A percentile compares a stretch with the other conserved stretches of the same genome.
These are phyloP conservation scores for Taxillus chinensis DNA, from an alignment of 164 flowering plant species.

Conservation along the genomic window DNA sequence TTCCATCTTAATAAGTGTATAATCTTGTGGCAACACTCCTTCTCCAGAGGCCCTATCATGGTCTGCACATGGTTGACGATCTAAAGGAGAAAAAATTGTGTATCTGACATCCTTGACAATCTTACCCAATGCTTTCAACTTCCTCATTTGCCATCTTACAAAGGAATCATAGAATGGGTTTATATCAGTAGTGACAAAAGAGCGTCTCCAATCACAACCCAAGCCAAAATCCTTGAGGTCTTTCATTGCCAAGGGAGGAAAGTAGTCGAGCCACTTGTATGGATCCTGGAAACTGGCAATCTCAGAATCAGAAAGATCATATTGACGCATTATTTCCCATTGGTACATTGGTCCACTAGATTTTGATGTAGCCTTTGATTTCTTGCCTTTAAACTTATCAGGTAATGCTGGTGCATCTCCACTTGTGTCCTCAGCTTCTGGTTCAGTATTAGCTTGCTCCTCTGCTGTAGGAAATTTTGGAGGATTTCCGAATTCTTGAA, in stretches of 20 bases:
- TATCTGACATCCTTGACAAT: conserved; percentile 75
- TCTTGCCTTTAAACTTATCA: conserved; percentile 59
- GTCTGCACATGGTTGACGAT: conserved; percentile 94
- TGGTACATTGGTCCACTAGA: conserved; percentile 40
- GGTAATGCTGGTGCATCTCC: conserved; percentile 21
- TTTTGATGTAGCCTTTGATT: conserved; percentile 58
- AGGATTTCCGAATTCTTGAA: conserved; percentile 48
- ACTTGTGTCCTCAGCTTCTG: conserved; percentile 23
- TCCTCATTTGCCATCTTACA: conserved; percentile 86
- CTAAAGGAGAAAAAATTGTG: conserved; percentile 69
- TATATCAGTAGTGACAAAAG: conserved; percentile 74
- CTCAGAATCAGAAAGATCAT: conserved; percentile 62
- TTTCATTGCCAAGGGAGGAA: conserved; percentile 75
- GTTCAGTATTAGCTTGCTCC: conserved; percentile 18
- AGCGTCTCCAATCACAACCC: conserved; percentile 91
- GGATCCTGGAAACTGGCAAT: conserved; percentile 66
- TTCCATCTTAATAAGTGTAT: conserved; percentile 87
- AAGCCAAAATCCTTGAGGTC: conserved; percentile 80
- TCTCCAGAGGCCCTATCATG: conserved; percentile 91
- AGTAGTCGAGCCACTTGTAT: conserved; percentile 57
- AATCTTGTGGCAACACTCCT: conserved; percentile 89
- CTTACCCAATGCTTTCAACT: conserved; percentile 69
- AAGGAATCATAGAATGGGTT: conserved; percentile 79
- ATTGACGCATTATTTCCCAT: conserved; percentile 78
- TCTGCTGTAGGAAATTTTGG: conserved; percentile 43